These are phyloP conservation scores for Xylona heveae DNA, from an alignment of 495 filamentous ascomycete species.

Conservation along the genomic window DNA sequence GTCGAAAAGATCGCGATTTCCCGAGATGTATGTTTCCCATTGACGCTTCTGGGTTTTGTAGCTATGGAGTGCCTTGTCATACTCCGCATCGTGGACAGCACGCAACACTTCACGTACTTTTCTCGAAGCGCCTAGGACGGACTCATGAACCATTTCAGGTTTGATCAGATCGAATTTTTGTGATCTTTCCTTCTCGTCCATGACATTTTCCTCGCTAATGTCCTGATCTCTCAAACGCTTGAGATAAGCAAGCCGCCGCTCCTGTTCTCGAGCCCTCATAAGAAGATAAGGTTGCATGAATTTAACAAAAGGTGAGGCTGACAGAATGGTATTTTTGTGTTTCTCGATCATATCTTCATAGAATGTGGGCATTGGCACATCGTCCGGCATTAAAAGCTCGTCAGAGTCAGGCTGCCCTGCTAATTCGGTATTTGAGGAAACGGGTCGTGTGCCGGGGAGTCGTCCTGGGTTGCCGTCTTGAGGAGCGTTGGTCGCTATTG, in stretches of 20 bases:
- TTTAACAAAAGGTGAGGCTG: constrained; percentile 86
- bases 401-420: no score
- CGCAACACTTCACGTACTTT: constrained; percentile 84
- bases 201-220: constrained; percentile 22
- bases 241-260: constrained; percentile 58
- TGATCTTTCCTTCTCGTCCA: constrained; percentile 35
- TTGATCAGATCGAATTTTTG: constrained; percentile 74
- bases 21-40: constrained; percentile 82
- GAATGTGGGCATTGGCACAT: constrained; percentile 74
- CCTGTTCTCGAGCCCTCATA: constrained; percentile 78
- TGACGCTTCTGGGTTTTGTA: constrained; percentile 87
- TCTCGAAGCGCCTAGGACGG: constrained; percentile 49
- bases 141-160: constrained; percentile 80
- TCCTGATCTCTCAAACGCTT: constrained; percentile 67
- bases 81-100: constrained; percentile 88
- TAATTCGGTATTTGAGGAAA: no score
- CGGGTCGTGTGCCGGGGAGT: no score
- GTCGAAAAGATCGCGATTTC: constrained; percentile 70
- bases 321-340: constrained; percentile 80
- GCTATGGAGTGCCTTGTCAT: constrained; percentile 82
- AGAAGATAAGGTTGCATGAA: constrained; percentile 86
- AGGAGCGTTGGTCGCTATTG: no score
- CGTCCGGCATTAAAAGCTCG: constrained; percentile 50
- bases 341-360: constrained; percentile 90
- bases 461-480: no score